Evolutionary conservation across 2,329 filamentous ascomycete genomes (phyloP).

Genomic region (Penicillium sp.): DNA sequence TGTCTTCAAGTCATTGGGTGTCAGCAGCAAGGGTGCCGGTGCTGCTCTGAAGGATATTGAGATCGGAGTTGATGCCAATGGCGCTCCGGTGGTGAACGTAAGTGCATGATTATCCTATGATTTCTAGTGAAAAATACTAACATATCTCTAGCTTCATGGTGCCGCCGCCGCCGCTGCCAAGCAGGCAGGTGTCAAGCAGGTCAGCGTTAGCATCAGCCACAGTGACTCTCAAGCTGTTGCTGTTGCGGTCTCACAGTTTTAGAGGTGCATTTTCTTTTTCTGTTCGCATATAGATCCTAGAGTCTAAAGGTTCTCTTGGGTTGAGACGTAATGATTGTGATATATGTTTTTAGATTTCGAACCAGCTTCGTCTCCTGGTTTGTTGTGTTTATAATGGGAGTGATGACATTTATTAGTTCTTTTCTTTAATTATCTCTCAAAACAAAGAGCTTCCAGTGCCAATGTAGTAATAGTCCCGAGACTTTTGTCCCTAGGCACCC

Average conservation of each 20-base stretch:
- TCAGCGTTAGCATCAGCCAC: slow-evolving; percentile 94
- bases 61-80: slow-evolving; percentile 75
- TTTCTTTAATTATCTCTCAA: background rate
- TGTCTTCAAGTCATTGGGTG: slow-evolving; percentile 94
- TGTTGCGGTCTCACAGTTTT: slow-evolving; percentile 82
- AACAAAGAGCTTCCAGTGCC: background rate
- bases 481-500: too few relatives aligned
- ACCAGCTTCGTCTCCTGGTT: slow-evolving; percentile 25
- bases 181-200: slow-evolving; percentile 79
- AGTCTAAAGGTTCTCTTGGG: slow-evolving; percentile 2
- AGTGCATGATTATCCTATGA: slow-evolving; percentile 41
- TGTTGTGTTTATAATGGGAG: slow-evolving; percentile 28
- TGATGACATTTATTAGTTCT: slow-evolving; percentile 24
- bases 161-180: slow-evolving; percentile 80
- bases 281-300: slow-evolving; percentile 15
- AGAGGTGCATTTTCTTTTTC: slow-evolving; percentile 10
- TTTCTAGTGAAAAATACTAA: slow-evolving; percentile 17
- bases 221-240: slow-evolving; percentile 92
- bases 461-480: too few relatives aligned
- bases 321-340: slow-evolving; percentile 30
- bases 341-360: slow-evolving; percentile 25
- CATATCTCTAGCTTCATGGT: slow-evolving; percentile 69
- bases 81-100: slow-evolving; percentile 82
- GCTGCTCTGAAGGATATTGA: slow-evolving; percentile 93
- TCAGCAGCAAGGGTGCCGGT: slow-evolving; percentile 80